phyloP scores from a whole-genome alignment of 345 rosid species.

The Salix arbutifolia region DNA sequence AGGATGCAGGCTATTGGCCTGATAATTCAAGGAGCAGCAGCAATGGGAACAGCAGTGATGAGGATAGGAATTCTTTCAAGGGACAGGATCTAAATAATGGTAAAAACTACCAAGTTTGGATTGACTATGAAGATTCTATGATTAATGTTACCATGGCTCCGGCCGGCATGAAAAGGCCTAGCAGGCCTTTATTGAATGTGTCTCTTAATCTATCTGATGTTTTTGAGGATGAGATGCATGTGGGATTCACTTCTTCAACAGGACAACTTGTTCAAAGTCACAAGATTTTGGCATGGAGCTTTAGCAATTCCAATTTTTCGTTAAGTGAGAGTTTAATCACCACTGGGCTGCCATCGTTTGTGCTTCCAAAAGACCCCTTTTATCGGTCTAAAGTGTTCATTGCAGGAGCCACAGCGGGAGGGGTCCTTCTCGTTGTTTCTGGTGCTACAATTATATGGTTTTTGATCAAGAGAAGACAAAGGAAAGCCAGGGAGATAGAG shows the following conservation, averaged over 20 bases:
- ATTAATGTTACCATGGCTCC: conserved; percentile 38
- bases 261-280: conserved; percentile 57
- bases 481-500: conserved; percentile 47
- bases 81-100: conserved; percentile 59
- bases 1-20: conserved; percentile 52
- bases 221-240: conserved; percentile 63
- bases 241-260: conserved; percentile 68
- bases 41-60: neutral
- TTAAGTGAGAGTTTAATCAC: conserved; percentile 53
- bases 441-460: conserved; percentile 28
- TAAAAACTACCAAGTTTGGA: conserved; percentile 78
- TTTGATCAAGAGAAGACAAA: conserved; percentile 40
- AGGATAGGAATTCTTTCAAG: conserved; percentile 31
- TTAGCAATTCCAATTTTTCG: conserved; percentile 52
- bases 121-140: conserved; percentile 51
- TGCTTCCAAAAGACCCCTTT: conserved; percentile 41
- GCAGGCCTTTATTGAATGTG: conserved; percentile 42
- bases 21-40: neutral
- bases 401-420: conserved; percentile 35
- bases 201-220: conserved; percentile 47
- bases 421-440: conserved; percentile 33
- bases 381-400: conserved; percentile 42
- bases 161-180: conserved; percentile 37
- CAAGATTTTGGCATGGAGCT: conserved; percentile 75
- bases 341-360: conserved; percentile 65